Conservation (phyloP, 1,284 basidiomycete species). For the Papiliotrema flavescens region DNA sequence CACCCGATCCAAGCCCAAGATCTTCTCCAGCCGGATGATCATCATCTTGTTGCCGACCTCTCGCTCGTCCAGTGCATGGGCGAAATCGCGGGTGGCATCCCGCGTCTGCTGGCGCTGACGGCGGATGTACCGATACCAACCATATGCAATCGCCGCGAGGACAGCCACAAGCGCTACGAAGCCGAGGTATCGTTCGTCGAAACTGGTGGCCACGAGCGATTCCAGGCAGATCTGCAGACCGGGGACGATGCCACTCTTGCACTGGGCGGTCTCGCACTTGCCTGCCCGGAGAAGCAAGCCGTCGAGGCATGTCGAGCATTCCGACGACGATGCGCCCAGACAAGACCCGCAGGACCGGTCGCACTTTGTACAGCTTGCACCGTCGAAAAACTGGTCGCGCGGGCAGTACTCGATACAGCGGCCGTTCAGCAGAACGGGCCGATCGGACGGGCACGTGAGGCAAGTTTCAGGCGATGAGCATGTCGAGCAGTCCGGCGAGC, state of each 20-base stretch:
- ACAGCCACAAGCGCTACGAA: conserved; percentile 24
- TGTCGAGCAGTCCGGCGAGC: conserved; percentile 47
- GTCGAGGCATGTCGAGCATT: too few relatives aligned
- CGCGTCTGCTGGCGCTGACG: conserved; percentile 31
- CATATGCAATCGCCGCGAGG: conserved; percentile 12
- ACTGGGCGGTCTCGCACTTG: conserved; percentile 32
- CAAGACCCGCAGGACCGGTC: conserved; percentile 42
- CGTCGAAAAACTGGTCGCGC: conserved; percentile 37
- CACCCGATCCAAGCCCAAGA: conserved; percentile 29
- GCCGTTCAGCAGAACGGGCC: conserved; percentile 41
- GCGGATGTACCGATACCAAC: conserved; percentile 27
- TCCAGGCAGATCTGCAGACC: conserved; percentile 47
- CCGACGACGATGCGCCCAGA: conserved; percentile 13
- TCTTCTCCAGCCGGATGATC: conserved; percentile 18
- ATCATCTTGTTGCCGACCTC: conserved; percentile 20
- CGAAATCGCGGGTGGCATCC: conserved; percentile 36
- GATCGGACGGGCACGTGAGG: conserved; percentile 36
- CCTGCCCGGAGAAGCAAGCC: too few relatives aligned
- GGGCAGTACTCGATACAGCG: conserved; percentile 47
- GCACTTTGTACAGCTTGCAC: conserved; percentile 39
- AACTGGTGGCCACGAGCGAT: conserved; percentile 19
- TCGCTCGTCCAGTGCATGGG: conserved; percentile 28
- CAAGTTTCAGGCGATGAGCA: conserved; percentile 40
- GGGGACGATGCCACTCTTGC: conserved; percentile 22
- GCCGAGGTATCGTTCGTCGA: conserved; percentile 13